Base-by-base conservation (phyloP, 1,284 basidiomycete genomes). In the Testicularia cyperi region DNA sequence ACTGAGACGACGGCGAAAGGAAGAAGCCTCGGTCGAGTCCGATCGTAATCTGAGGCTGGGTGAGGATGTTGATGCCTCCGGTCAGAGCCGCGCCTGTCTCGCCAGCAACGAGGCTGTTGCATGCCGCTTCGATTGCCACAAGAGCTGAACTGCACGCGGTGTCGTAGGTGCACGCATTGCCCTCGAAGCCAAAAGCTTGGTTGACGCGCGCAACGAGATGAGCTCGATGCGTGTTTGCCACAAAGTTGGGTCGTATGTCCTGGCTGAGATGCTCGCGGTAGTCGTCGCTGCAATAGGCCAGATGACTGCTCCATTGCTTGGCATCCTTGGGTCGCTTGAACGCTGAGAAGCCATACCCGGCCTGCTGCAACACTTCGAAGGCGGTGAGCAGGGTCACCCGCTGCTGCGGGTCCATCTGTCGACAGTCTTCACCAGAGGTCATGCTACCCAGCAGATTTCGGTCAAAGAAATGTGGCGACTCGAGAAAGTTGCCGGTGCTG, bases 1-100 rank as follows among this genome's bases (percentile, higher is more conserved):
- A 66, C 31, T 67, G 65, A 1, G 60, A 58, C 4, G 65, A 56
- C 5, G 46, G 24, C n/a, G 51, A 56, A 6, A 67, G 60, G 40
- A 67, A 67, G 44, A 60, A 60, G 24, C 55, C 65, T 38, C 60
- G 37, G 37, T 67, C 65, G 7, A 67, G 44, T 2, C 65, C 65
- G 26, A 67, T 55, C 14, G 53, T 60, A 35, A 67, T 64, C 29
- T 67, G 60, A 21, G 65, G 65, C 38, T 64, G 60, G 1, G 55
- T 64, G 16, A 67, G 47, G 20, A 67, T 46, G 28, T 60, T 64
- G 60, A 67, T 40, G 13, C 65, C 65, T 5, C 65, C 65, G 2
- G 60, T 52, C n/a, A 67, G 31, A 5, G 35, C 65, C 2, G 43
- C 44, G 8, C 38, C 38, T 4, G 44, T 48, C 22, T 58, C 42